phyloP scores from a whole-genome alignment of 192 early-diverging fungal species.

The Umbelopsis isabellina region DNA sequence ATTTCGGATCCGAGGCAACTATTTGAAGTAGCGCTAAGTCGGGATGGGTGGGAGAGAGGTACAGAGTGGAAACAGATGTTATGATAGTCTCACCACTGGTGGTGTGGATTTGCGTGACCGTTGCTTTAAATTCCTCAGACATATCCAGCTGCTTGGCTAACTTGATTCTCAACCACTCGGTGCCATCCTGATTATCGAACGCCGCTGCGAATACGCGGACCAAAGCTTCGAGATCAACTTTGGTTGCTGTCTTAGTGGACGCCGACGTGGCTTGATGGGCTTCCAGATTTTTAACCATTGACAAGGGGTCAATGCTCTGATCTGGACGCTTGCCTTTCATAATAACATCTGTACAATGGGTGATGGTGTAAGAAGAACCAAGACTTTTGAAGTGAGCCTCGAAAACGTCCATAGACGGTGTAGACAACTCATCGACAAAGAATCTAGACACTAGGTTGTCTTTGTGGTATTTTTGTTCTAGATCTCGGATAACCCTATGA shows the following conservation, averaged over 20 bases:
- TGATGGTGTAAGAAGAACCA: slow-evolving; percentile 3
- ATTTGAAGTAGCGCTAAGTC: neutral
- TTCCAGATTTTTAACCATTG: neutral
- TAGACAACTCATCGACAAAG: neutral
- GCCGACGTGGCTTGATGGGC: slow-evolving; percentile 1
- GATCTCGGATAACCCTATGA: neutral
- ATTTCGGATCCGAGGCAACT: neutral
- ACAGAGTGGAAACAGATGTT: neutral
- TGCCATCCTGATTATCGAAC: neutral
- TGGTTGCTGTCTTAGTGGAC: neutral
- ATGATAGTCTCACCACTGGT: neutral
- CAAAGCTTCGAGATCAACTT: neutral
- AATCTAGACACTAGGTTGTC: neutral
- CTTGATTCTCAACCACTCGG: neutral
- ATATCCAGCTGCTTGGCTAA: neutral
- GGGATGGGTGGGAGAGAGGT: neutral
- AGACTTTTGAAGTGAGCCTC: slow-evolving; percentile 3
- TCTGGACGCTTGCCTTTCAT: neutral
- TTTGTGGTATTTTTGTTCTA: neutral
- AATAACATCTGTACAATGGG: neutral
- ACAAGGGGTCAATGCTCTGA: neutral
- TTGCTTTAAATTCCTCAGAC: neutral
- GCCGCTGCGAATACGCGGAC: neutral
- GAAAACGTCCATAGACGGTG: slow-evolving; percentile 1
- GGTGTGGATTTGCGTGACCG: neutral